phyloP scores from a whole-genome alignment of 2,329 filamentous ascomycete species.

The Colletotrichum horii region DNA sequence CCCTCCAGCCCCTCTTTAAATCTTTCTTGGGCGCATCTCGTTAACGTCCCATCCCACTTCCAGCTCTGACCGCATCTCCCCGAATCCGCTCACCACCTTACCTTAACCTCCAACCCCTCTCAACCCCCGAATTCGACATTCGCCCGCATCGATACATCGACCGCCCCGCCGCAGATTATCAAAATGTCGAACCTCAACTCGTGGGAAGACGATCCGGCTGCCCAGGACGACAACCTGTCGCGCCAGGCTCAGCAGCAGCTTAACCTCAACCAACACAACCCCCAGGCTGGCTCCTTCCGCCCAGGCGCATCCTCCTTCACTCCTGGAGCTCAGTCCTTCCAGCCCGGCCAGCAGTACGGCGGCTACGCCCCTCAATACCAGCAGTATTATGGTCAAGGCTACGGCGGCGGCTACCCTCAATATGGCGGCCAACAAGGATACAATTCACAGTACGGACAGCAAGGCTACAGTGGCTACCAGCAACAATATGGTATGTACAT shows the following conservation, averaged over 20 bases:
- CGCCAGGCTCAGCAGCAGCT: constrained; percentile 78
- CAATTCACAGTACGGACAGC: constrained; percentile 49
- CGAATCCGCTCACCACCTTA: not conserved
- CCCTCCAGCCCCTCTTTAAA: constrained; percentile 21
- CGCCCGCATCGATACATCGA: not conserved
- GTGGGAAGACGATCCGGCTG: constrained; percentile 88
- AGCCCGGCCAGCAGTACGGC: constrained; percentile 73
- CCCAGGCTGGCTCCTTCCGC: constrained; percentile 49
- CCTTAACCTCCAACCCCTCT: not conserved
- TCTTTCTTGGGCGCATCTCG: constrained; percentile 17
- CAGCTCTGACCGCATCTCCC: constrained; percentile 17
- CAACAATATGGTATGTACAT: constrained; percentile 43
- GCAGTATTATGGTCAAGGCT: constrained; percentile 57
- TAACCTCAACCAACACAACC: constrained; percentile 67
- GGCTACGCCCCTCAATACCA: constrained; percentile 62
- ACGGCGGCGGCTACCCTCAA: constrained; percentile 58
- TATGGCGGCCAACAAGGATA: constrained; percentile 51
- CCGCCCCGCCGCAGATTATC: constrained; percentile 7
- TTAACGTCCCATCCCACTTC: constrained; percentile 18
- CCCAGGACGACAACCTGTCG: constrained; percentile 79
- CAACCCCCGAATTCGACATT: not conserved
- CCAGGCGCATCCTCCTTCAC: constrained; percentile 70
- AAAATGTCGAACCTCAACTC: constrained; percentile 90
- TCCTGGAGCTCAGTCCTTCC: constrained; percentile 73
- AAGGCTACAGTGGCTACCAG: constrained; percentile 37